Evolutionary conservation across 495 filamentous ascomycete genomes (phyloP), one percentile per base, ranked within the genome.

Genomic region (Penicillium macrosclerotiorum): DNA sequence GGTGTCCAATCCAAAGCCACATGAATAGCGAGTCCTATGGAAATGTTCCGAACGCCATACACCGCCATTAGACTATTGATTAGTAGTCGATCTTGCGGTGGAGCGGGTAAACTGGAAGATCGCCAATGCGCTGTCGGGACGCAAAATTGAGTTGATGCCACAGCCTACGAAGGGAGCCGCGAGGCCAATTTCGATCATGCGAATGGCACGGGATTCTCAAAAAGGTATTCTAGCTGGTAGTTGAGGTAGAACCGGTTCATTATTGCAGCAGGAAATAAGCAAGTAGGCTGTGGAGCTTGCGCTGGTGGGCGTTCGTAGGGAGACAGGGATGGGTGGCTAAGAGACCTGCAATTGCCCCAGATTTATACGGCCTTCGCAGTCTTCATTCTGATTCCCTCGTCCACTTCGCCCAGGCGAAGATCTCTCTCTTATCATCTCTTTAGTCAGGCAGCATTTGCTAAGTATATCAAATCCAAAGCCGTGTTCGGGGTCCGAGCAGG

Each of bases 21-120:
- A 37, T 68, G 68, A 32, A 80, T 63, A 5, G 74, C 69, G 2
- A 74, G 14, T 0, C 74, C 76, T 69, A 78, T 76, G 65, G 77
- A 80, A 30, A 79, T 62, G 48, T 82, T 74, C 3, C 75, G 63
- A 3, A 64, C 65, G 5, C 76, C 77, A 55, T 80, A 80, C 42
- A 79, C 49, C 16, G 65, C 55, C 59, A 75, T 65, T 9, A 80
- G 44, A 34, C 55, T 61, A 46, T 74, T 55, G 19, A 74, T 59
- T 24, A 73, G 33, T 12, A 60, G 48, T 9, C 59, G 46, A 25
- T 71, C 71, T 12, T 51, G 34, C 4, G 54, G 34, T 23, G 51
- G 47, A 16, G 60, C 25, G 11, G 74, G 72, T n/a, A 41, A 72
- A 70, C 43, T 69, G 62, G 56, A 79, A 78, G 52, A 79, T 67